A percentile compares a stretch with the other conserved stretches of the same genome.
phyloP scores from a whole-genome alignment of 371 early-diverging fungal genomes.

The Ordospora colligata region DNA sequence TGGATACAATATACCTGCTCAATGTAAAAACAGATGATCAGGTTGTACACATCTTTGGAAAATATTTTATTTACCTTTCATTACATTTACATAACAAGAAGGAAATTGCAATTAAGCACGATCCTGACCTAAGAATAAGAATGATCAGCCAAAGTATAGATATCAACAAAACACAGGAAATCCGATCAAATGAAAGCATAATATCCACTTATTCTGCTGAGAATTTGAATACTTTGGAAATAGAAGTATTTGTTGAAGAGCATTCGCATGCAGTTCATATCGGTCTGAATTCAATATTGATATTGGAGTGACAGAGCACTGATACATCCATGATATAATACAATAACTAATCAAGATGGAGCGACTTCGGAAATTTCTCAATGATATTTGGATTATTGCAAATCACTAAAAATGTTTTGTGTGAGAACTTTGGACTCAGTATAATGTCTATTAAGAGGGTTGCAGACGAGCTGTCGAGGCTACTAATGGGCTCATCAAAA shows the following conservation, averaged over 20 bases:
- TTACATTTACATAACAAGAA: neutral
- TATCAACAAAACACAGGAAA: neutral
- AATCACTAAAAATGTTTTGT: constrained; percentile 29
- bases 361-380: constrained; percentile 4
- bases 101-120: neutral
- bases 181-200: neutral
- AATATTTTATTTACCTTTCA: neutral
- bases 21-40: neutral
- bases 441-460: neutral
- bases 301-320: neutral
- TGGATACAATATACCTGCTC: constrained; percentile 6
- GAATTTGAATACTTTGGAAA: neutral
- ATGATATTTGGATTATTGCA: constrained; percentile 6
- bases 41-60: neutral
- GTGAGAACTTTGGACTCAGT: neutral
- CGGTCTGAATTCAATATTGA: neutral
- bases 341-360: neutral
- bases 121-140: neutral
- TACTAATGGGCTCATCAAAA: constrained; percentile 57
- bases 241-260: neutral
- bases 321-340: neutral
- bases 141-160: neutral
- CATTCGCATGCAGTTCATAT: neutral
- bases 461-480: constrained; percentile 30
- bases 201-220: neutral